Conservation (phyloP, 129 eudicot genomes). For the Ambrosia artemisiifolia region DNA sequence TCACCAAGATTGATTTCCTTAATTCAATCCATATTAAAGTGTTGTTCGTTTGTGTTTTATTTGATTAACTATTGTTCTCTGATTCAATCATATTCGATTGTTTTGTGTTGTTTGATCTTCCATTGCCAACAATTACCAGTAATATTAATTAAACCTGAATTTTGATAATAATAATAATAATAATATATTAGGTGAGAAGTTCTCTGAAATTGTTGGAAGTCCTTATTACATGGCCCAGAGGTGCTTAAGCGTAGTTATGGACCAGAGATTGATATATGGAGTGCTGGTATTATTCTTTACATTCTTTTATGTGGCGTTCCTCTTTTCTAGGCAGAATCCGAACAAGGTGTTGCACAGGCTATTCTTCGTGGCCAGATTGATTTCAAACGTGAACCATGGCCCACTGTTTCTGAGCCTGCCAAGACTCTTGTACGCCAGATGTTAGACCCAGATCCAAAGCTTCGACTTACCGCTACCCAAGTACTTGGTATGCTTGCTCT, state of each 20-base stretch:
- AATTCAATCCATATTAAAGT: no score
- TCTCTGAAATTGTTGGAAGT: constrained; percentile 94
- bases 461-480: constrained; percentile 78
- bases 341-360: constrained; percentile 97
- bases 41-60: no score
- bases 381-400: constrained; percentile 95
- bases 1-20: no score
- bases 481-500: constrained; percentile 60
- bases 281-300: constrained; percentile 87
- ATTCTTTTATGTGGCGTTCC: constrained; percentile 87
- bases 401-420: constrained; percentile 82
- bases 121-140: no score
- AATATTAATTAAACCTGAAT: no score
- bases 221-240: constrained; percentile 89
- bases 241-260: constrained; percentile 87
- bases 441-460: constrained; percentile 84
- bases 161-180: no score
- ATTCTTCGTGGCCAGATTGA: constrained; percentile 78
- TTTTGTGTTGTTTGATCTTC: no score
- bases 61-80: no score
- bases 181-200: constrained; percentile 70
- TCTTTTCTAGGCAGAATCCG: constrained; percentile 97
- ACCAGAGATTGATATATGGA: constrained; percentile 92
- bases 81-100: no score
- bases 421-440: constrained; percentile 79